Evolutionary conservation across 2,329 filamentous ascomycete genomes (phyloP).

Genomic region (Venturia carpophila): DNA sequence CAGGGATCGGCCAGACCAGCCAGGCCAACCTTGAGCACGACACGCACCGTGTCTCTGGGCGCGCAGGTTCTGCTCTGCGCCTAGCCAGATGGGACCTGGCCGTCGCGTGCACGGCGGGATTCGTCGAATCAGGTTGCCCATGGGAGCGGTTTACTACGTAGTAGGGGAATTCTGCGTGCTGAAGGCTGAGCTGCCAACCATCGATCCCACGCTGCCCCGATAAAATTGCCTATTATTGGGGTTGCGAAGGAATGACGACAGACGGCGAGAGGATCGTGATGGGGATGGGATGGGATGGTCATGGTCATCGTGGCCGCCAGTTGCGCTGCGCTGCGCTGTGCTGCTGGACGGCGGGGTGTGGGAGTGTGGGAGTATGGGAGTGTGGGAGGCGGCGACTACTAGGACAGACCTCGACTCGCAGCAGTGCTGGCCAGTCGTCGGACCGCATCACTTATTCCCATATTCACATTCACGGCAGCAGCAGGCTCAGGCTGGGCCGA

Average conservation of each 20-base stretch:
- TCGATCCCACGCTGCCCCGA: neutral
- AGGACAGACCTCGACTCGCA: too few relatives aligned
- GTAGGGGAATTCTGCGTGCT: neutral
- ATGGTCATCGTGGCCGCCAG: too few relatives aligned
- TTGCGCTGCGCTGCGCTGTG: too few relatives aligned
- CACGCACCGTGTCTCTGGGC: neutral
- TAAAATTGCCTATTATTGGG: too few relatives aligned
- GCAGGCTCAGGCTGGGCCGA: neutral
- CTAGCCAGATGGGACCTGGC: neutral
- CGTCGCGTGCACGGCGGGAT: constrained; percentile 2
- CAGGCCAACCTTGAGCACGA: neutral
- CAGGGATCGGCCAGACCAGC: neutral
- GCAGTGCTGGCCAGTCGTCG: too few relatives aligned
- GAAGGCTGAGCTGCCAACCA: neutral
- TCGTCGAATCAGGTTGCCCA: neutral
- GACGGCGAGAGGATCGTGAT: too few relatives aligned
- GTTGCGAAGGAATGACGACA: neutral
- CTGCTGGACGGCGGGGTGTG: too few relatives aligned
- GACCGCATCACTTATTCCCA: too few relatives aligned
- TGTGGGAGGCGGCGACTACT: too few relatives aligned
- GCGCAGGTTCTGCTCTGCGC: neutral
- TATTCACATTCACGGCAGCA: neutral
- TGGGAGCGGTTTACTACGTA: too few relatives aligned
- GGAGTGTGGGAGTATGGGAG: too few relatives aligned
- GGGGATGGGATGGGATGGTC: too few relatives aligned